phyloP scores from a whole-genome alignment of 352 stramenopile genomes.

The Phytopythium kandeliae region DNA sequence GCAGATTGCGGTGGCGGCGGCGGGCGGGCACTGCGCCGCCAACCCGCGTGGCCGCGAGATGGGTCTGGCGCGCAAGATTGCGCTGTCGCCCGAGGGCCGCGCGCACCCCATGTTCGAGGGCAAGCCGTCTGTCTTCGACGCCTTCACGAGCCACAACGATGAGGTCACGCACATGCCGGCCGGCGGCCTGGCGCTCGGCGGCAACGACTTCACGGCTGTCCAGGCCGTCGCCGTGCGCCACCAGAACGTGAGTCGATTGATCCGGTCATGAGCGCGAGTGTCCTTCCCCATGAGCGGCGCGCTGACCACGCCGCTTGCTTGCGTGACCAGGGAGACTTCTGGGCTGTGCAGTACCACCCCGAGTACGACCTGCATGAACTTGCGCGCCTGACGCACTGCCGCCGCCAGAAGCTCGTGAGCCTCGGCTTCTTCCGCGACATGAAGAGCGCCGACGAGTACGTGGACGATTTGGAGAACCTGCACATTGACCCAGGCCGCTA shows the following conservation, averaged over 20 bases:
- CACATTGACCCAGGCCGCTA: slow-evolving; percentile 38
- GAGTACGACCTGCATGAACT: slow-evolving; percentile 84
- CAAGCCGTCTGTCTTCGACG: slow-evolving; percentile 75
- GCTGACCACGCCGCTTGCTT: background rate
- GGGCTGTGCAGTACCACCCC: slow-evolving; percentile 80
- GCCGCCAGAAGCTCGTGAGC: slow-evolving; percentile 50
- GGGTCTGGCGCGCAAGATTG: slow-evolving; percentile 73
- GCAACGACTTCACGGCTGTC: slow-evolving; percentile 66
- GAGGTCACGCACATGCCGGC: slow-evolving; percentile 71
- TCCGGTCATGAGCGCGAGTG: background rate
- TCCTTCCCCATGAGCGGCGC: too few species aligned
- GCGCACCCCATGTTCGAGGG: slow-evolving; percentile 79
- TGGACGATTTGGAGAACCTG: slow-evolving; percentile 52
- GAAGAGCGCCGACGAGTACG: slow-evolving; percentile 34
- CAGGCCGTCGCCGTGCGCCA: slow-evolving; percentile 70
- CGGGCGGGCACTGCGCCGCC: slow-evolving; percentile 49
- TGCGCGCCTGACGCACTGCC: slow-evolving; percentile 65
- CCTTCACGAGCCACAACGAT: slow-evolving; percentile 80
- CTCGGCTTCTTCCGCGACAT: slow-evolving; percentile 61
- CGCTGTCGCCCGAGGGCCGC: slow-evolving; percentile 61
- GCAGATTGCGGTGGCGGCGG: slow-evolving; percentile 69
- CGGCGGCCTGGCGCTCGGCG: slow-evolving; percentile 46
- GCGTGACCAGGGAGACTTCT: slow-evolving; percentile 55
- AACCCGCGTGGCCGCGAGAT: slow-evolving; percentile 74
- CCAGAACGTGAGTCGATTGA: slow-evolving; percentile 18